phyloP scores from a whole-genome alignment of 805 yeast genomes.

The Starmerella vitae region DNA sequence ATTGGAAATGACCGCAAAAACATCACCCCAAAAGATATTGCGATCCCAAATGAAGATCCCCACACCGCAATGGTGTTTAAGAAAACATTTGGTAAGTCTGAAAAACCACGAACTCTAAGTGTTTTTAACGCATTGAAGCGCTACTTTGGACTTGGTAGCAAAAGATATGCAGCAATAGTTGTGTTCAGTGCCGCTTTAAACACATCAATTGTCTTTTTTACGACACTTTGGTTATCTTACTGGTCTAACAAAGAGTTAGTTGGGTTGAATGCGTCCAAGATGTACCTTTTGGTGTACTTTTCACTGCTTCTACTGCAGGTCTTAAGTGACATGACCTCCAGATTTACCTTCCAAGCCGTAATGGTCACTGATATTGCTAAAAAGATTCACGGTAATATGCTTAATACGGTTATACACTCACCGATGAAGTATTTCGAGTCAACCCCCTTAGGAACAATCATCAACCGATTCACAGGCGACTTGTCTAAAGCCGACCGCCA shows the following conservation, averaged over 20 bases:
- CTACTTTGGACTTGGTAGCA: conserved; percentile 1
- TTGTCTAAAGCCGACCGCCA: conserved; percentile 70
- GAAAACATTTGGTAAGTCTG: neutral
- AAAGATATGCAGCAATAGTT: neutral
- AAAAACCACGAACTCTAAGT: neutral
- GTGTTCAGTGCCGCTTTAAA: neutral
- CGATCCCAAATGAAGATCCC: neutral
- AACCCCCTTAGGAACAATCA: conserved; percentile 81
- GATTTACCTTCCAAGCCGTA: conserved; percentile 11
- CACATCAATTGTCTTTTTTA: neutral
- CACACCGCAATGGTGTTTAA: neutral
- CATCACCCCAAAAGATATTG: neutral
- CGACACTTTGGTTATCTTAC: conserved; percentile 16
- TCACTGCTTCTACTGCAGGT: conserved; percentile 7
- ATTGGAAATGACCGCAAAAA: neutral
- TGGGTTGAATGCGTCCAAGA: conserved; percentile 13
- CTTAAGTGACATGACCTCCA: conserved; percentile 2
- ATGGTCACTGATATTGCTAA: conserved; percentile 9
- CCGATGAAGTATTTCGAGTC: conserved; percentile 93
- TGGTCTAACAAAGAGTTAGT: conserved; percentile 17
- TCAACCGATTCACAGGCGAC: conserved; percentile 83
- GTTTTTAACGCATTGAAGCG: neutral
- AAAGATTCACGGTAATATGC: conserved; percentile 51
- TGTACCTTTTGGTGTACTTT: conserved; percentile 14
- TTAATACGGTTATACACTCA: conserved; percentile 55